phyloP scores from a whole-genome alignment of 2,329 filamentous ascomycete genomes.

The Venturia asperata region DNA sequence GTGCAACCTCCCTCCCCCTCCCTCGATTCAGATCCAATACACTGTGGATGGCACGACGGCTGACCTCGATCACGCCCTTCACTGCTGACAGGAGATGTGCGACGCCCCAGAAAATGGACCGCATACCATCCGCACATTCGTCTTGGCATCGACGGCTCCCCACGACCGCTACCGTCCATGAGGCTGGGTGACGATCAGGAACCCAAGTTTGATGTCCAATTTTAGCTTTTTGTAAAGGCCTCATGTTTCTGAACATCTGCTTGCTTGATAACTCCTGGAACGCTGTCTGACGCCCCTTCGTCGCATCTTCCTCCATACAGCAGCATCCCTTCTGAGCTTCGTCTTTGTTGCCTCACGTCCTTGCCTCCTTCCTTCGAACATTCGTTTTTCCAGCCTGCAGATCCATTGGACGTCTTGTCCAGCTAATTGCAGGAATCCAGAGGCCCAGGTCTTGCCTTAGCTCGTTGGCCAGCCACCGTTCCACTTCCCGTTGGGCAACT shows the following conservation, averaged over 20 bases:
- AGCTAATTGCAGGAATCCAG: neutral
- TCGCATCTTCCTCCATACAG: constrained; percentile 3
- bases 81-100: neutral
- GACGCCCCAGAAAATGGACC: neutral
- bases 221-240: neutral
- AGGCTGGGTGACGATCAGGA: neutral
- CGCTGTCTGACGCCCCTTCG: neutral
- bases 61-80: neutral
- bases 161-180: neutral
- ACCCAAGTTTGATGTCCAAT: neutral
- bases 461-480: neutral
- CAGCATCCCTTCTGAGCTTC: neutral
- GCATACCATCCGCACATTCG: neutral
- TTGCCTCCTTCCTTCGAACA: neutral
- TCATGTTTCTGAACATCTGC: neutral
- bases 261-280: neutral
- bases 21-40: neutral
- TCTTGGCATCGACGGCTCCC: constrained; percentile 2
- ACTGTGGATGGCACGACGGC: neutral
- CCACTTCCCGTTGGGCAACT: neutral
- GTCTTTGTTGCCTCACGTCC: neutral
- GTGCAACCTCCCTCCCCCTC: neutral
- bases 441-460: neutral
- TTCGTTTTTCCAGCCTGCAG: neutral
- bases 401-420: neutral